A percentile compares a stretch with the other conserved stretches of the same genome.
These are phyloP conservation scores for Pythium aristosporum DNA, from an alignment of 352 stramenopile species.

Conservation along the genomic window DNA sequence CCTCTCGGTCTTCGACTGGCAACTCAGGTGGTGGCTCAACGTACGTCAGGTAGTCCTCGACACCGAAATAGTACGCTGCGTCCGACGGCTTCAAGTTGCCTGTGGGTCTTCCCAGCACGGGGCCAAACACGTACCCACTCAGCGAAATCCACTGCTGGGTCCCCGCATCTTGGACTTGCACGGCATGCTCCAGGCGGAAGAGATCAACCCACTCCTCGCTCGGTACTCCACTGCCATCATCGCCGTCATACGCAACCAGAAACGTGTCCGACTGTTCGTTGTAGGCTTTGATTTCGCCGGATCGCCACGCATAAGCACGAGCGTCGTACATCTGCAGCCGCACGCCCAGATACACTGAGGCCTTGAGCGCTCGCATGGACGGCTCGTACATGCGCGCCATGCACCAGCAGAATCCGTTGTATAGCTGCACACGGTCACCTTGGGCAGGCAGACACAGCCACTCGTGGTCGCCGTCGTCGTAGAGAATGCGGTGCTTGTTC, in stretches of 20 bases:
- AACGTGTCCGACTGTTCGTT: conserved; percentile 56
- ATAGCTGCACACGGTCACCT: conserved; percentile 58
- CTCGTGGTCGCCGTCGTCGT: conserved; percentile 78
- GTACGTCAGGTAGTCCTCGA: conserved; percentile 68
- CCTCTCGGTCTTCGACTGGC: conserved; percentile 4
- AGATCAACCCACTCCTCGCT: conserved; percentile 60
- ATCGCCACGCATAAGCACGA: conserved; percentile 47
- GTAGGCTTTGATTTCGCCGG: conserved; percentile 47
- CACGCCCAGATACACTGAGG: conserved; percentile 48
- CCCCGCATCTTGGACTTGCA: conserved; percentile 60
- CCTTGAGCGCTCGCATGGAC: conserved; percentile 46
- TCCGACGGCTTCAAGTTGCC: conserved; percentile 26
- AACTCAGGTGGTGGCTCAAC: conserved; percentile 31
- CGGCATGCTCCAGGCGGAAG: conserved; percentile 53
- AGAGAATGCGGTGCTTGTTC: conserved; percentile 67
- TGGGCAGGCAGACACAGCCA: conserved; percentile 51
- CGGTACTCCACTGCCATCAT: conserved; percentile 14
- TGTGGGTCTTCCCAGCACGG: conserved; percentile 37
- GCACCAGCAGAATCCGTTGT: conserved; percentile 70
- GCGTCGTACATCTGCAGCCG: conserved; percentile 57
- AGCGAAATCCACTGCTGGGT: conserved; percentile 65
- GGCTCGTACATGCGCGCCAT: conserved; percentile 68
- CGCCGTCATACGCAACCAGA: conserved; percentile 50
- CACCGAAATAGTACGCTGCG: conserved; percentile 43
- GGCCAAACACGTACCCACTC: conserved; percentile 71